Percentiles rank a stretch among this genome's conserved stretches.
phyloP scores from a whole-genome alignment of 2,329 filamentous ascomycete genomes.

The Cryphonectria japonica region DNA sequence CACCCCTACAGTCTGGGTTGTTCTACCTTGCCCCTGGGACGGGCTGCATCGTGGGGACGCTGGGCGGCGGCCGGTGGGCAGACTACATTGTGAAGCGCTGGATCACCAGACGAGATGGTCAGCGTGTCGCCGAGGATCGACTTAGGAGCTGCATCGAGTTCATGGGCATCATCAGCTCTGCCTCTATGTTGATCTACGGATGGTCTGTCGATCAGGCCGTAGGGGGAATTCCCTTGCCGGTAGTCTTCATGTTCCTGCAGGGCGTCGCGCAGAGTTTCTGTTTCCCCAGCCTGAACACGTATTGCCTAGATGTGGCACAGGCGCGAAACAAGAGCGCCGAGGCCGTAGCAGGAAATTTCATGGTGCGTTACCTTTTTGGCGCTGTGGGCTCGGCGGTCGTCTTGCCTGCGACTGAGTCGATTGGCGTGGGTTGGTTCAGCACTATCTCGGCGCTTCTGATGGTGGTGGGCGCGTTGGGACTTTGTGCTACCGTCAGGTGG shows the following conservation, averaged over 20 bases:
- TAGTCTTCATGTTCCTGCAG: constrained; percentile 70
- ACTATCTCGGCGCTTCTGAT: constrained; percentile 68
- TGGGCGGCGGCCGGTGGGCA: constrained; percentile 69
- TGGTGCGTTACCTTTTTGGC: constrained; percentile 75
- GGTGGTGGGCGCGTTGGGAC: constrained; percentile 46
- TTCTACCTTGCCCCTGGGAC: constrained; percentile 73
- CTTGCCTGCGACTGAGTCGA: constrained; percentile 71
- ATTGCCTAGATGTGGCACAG: constrained; percentile 82
- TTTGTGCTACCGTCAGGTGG: constrained; percentile 53
- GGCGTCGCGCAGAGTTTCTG: constrained; percentile 71
- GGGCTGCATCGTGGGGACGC: constrained; percentile 68
- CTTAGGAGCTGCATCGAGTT: constrained; percentile 64
- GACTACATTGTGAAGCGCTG: constrained; percentile 65
- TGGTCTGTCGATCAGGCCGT: constrained; percentile 50
- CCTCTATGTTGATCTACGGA: constrained; percentile 70
- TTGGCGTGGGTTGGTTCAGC: constrained; percentile 82
- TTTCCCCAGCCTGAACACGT: constrained; percentile 71
- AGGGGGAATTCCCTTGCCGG: constrained; percentile 55
- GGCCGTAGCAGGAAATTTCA: constrained; percentile 80
- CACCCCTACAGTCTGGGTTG: constrained; percentile 66
- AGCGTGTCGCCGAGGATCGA: constrained; percentile 71
- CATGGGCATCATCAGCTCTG: constrained; percentile 61
- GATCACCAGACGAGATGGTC: constrained; percentile 54
- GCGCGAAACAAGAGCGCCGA: constrained; percentile 61
- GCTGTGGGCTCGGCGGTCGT: constrained; percentile 72